phyloP scores from a whole-genome alignment of 164 flowering plant species.

The Pachysandra terminalis region DNA sequence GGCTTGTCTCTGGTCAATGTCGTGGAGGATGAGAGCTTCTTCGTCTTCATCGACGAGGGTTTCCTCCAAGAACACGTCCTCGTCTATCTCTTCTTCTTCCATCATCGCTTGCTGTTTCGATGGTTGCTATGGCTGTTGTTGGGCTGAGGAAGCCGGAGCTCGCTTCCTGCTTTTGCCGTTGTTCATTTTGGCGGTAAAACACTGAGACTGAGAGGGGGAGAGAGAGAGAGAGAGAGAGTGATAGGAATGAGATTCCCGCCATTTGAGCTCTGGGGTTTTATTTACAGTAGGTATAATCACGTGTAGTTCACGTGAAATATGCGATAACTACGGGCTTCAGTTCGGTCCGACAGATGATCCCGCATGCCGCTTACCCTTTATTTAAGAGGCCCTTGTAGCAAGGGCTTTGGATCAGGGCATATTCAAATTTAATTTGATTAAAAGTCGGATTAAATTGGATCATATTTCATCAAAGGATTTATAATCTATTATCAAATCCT shows the following conservation, averaged over 20 bases:
- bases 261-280: not conserved
- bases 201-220: too few relatives aligned
- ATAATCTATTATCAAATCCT: too few relatives aligned
- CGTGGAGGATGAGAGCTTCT: slow-evolving; percentile 50
- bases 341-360: too few relatives aligned
- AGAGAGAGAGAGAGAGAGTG: not conserved
- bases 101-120: slow-evolving; percentile 25
- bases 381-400: too few relatives aligned
- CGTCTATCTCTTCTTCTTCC: slow-evolving; percentile 82
- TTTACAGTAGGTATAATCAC: not conserved
- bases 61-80: slow-evolving; percentile 84
- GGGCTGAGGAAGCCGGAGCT: slow-evolving; percentile 3
- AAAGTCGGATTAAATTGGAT: too few relatives aligned
- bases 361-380: too few relatives aligned
- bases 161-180: slow-evolving; percentile 3
- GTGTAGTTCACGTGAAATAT: not conserved
- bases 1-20: slow-evolving; percentile 51
- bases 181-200: not conserved
- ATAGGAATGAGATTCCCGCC: slow-evolving; percentile 6
- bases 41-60: slow-evolving; percentile 66
- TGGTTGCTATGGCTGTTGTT: slow-evolving; percentile 5
- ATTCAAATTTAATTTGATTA: too few relatives aligned
- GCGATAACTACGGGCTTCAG: too few relatives aligned
- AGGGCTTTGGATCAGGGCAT: too few relatives aligned
- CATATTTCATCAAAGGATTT: too few relatives aligned